These are phyloP conservation scores for Solanum pinnatisectum DNA, from an alignment of 257 asterid species.

Conservation along the genomic window DNA sequence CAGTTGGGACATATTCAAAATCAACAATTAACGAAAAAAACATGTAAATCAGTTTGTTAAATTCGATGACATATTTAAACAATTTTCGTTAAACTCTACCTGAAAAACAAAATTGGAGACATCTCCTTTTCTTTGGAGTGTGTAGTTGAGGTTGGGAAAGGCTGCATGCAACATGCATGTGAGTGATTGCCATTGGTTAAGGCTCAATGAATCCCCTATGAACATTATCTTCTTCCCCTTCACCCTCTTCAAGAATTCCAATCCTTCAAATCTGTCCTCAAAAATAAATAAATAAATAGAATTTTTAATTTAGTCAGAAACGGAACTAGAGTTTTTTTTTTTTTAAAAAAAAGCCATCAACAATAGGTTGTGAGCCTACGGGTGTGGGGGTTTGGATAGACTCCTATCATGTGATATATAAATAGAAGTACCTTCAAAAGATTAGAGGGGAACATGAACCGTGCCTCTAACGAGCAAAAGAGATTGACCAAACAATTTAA, in stretches of 20 bases:
- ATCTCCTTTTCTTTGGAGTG: constrained; percentile 25
- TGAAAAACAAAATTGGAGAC: constrained; percentile 40
- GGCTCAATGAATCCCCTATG: constrained; percentile 66
- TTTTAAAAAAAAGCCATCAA: too few species aligned
- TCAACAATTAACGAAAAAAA: background rate
- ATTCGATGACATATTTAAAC: background rate
- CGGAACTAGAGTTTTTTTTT: background rate
- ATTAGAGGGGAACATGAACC: too few species aligned
- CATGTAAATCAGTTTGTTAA: background rate
- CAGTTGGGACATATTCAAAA: background rate
- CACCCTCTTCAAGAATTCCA: constrained; percentile 44
- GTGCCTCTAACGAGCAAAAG: too few species aligned
- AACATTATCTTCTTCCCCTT: constrained; percentile 59
- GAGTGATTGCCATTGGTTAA: constrained; percentile 81
- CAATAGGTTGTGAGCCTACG: too few species aligned
- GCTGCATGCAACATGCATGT: constrained; percentile 65
- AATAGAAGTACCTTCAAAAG: too few species aligned
- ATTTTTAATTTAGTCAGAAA: background rate
- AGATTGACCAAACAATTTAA: too few species aligned
- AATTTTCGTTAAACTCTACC: constrained; percentile 1
- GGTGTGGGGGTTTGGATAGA: too few species aligned
- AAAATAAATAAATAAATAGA: background rate
- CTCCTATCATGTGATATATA: too few species aligned
- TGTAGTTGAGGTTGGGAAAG: constrained; percentile 29
- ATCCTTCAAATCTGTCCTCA: constrained; percentile 39